Evolutionary conservation across 2,329 filamentous ascomycete genomes (phyloP).

Genomic region (Epichloe hybrida): DNA sequence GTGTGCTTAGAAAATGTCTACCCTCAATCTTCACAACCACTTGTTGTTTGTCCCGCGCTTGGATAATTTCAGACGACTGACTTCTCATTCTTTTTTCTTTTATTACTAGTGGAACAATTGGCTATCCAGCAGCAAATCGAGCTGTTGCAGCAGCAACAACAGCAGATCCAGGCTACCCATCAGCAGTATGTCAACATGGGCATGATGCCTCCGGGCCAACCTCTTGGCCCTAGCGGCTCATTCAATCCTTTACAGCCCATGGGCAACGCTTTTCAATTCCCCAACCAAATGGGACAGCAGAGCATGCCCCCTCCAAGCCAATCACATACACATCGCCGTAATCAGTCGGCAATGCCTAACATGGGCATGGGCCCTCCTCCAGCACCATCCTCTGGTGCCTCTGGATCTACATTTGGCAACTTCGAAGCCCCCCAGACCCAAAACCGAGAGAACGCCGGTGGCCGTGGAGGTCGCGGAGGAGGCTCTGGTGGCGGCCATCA

Average conservation of each 20-base stretch:
- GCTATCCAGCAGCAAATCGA: conserved; percentile 98
- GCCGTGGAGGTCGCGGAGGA: conserved; percentile 51
- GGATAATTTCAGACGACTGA: not conserved
- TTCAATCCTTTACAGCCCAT: conserved; percentile 75
- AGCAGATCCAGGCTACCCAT: conserved; percentile 91
- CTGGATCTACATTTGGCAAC: conserved; percentile 66
- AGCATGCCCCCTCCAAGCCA: conserved; percentile 68
- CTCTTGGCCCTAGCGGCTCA: conserved; percentile 51
- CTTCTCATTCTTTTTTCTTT: conserved; percentile 2
- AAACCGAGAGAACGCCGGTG: conserved; percentile 27
- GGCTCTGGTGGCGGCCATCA: conserved; percentile 68
- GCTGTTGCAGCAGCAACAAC: conserved; percentile 91
- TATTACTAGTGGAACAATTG: conserved; percentile 73
- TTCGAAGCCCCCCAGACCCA: conserved; percentile 46
- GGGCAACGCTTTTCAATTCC: conserved; percentile 80
- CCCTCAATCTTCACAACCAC: not conserved
- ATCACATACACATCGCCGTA: conserved; percentile 81
- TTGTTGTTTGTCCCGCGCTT: not conserved
- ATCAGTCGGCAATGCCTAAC: conserved; percentile 90
- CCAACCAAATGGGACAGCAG: conserved; percentile 60
- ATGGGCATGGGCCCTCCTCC: conserved; percentile 81
- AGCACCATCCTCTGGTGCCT: conserved; percentile 81
- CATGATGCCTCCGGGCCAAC: conserved; percentile 76
- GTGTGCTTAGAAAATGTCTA: not conserved
- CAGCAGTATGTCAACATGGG: conserved; percentile 98